Percentiles rank a stretch among this genome's conserved stretches.
These are phyloP conservation scores for Reticulascus tulasneorum DNA, from an alignment of 2,329 filamentous ascomycete species.

Conservation along the genomic window DNA sequence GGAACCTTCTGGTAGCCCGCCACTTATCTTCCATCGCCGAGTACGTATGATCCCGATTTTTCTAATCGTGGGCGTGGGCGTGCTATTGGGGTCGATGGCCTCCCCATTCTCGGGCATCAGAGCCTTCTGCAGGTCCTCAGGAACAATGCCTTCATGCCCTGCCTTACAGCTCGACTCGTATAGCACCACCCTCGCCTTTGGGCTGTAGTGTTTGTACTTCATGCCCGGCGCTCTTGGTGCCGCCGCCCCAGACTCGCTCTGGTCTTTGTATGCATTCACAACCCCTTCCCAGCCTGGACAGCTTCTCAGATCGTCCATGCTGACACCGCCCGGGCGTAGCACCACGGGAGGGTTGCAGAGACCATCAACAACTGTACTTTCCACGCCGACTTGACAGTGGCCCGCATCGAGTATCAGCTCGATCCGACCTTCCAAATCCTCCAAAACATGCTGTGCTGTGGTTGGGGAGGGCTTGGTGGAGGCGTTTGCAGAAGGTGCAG, in stretches of 20 bases:
- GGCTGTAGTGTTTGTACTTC: constrained; percentile 99
- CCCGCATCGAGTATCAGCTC: constrained; percentile 87
- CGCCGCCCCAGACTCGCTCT: constrained; percentile 58
- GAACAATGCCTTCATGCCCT: constrained; percentile 30
- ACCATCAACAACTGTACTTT: constrained; percentile 95
- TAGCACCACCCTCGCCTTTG: constrained; percentile 78
- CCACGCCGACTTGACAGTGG: constrained; percentile 80
- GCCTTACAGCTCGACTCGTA: constrained; percentile 57
- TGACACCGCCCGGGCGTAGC: constrained; percentile 80
- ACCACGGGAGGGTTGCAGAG: constrained; percentile 76
- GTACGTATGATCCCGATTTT: constrained; percentile 54
- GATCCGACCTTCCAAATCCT: constrained; percentile 80
- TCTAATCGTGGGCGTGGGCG: constrained; percentile 11
- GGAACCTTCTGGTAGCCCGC: constrained; percentile 31
- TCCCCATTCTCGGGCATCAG: constrained; percentile 12
- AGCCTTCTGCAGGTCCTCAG: constrained; percentile 27
- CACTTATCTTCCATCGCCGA: constrained; percentile 44
- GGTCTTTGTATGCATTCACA: constrained; percentile 73
- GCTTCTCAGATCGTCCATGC: constrained; percentile 70
- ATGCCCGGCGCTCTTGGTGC: constrained; percentile 87
- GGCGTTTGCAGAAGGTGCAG: constrained; percentile 90
- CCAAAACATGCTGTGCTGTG: constrained; percentile 79
- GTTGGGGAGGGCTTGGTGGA: constrained; percentile 92
- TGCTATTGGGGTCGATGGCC: constrained; percentile 15
- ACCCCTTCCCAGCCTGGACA: constrained; percentile 81